Conservation (phyloP, 495 filamentous ascomycete species). For the Xylaria longipes region DNA sequence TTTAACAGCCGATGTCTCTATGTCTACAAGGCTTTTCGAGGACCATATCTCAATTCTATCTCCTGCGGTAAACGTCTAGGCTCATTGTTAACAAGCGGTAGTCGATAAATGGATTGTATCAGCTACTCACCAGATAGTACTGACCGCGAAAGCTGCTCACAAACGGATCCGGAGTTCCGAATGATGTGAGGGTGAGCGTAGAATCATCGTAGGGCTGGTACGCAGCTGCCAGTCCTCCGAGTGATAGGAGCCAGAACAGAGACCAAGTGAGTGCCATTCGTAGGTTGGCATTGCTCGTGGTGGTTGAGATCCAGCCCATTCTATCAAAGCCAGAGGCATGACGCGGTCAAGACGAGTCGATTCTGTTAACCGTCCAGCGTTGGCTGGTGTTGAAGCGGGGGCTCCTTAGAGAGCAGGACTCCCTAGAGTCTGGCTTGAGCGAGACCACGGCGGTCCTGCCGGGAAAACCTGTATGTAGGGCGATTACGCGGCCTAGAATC, state of each 20-base stretch:
- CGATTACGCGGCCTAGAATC: not conserved
- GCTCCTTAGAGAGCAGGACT: not conserved
- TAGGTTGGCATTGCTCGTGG: constrained; percentile 3
- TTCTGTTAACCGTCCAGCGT: not conserved
- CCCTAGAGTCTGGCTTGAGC: constrained; percentile 10
- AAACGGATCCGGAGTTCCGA: constrained; percentile 41
- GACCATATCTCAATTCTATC: constrained; percentile 44
- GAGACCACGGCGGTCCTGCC: not conserved
- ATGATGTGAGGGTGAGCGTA: constrained; percentile 37
- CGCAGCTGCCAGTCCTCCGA: not conserved
- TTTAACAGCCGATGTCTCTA: constrained; percentile 35
- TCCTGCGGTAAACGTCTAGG: constrained; percentile 41
- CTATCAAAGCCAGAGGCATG: constrained; percentile 13
- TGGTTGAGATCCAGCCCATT: not conserved
- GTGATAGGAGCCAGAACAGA: constrained; percentile 15
- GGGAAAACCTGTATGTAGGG: not conserved
- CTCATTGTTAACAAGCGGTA: not conserved
- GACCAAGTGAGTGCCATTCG: constrained; percentile 16
- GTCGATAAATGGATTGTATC: not conserved
- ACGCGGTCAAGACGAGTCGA: not conserved
- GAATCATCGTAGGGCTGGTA: constrained; percentile 38
- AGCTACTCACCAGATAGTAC: constrained; percentile 37
- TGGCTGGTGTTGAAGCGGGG: constrained; percentile 8
- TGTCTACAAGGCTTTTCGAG: constrained; percentile 36
- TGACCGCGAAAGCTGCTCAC: constrained; percentile 34